Base-by-base conservation (phyloP, 805 yeast genomes). In the Saccharomyces kudriavzevii region DNA sequence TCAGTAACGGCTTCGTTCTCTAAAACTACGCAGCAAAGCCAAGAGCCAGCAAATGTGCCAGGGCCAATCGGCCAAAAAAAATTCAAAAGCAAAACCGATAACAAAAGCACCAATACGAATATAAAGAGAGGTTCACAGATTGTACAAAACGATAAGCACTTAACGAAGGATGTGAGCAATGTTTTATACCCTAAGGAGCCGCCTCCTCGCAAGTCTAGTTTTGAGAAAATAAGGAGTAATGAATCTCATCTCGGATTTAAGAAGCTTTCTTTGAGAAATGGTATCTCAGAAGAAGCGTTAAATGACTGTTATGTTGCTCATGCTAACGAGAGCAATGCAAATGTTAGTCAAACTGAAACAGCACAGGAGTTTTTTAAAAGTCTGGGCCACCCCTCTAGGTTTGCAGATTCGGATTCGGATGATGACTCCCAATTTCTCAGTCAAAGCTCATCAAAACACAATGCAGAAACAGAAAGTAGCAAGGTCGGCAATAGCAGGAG, bases 391-490 rank as follows among this genome's bases (percentile, higher is more conserved):
- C 77, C 70, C 53, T 83, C 89, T 1, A 74, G 88, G 59, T 78
- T 83, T 56, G 74, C 73, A 4, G 89, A 84, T 62, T 82, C 87
- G 2, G 87, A 83, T 60, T 83, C 84, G 13, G 88, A 83, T 47
- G 65, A 65, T 13, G 81, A 77, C 22, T 62, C 59, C 26, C 67
- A 54, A 0, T 49, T 54, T 17, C 50, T 58, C 56, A 61, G 56
- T 48, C 48, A 52, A 49, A 10, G 45, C 29, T 35, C 30, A 35
- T 46, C 47, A 22, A 31, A 29, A 29, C n/a, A 43, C 31, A 40
- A 26, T 40, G 30, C 35, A 43, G 25, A 13, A 25, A 28, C 47
- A 46, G 40, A 24, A 50, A 13, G 47, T 31, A 30, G 20, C 40
- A 29, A 47, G 51, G 25, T 10, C 45, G 13, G 11, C 30, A 28